Conservation (phyloP, 148 eudicot species). For the Linanthus parryae region DNA sequence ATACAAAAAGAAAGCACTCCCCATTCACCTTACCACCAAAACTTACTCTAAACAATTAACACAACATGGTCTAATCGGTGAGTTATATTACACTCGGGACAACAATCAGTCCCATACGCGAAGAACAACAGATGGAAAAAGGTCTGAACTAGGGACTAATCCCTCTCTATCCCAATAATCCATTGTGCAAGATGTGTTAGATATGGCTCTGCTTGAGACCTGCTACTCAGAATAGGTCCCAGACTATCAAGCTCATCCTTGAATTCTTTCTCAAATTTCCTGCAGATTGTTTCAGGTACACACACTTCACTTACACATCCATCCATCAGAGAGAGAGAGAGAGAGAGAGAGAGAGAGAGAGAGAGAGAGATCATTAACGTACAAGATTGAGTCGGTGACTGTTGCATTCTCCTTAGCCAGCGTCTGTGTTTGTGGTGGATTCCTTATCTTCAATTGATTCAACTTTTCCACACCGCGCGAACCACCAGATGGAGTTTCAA, state of each 20-base stretch:
- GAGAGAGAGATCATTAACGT: constrained; percentile 14
- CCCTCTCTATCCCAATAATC: constrained; percentile 78
- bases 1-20: too few relatives aligned
- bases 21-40: too few relatives aligned
- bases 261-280: constrained; percentile 90
- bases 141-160: too few relatives aligned
- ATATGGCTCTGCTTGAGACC: constrained; percentile 83
- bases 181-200: constrained; percentile 88
- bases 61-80: too few relatives aligned
- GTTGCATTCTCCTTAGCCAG: constrained; percentile 41
- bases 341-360: too few relatives aligned
- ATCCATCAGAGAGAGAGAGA: too few relatives aligned
- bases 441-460: constrained; percentile 34
- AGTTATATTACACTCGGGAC: too few relatives aligned
- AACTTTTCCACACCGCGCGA: constrained; percentile 19
- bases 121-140: too few relatives aligned
- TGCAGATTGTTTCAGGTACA: too few relatives aligned
- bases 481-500: constrained; percentile 23
- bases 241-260: constrained; percentile 76
- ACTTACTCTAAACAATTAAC: too few relatives aligned
- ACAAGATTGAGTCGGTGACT: constrained; percentile 63
- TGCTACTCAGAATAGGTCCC: constrained; percentile 72
- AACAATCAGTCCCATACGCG: too few relatives aligned
- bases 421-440: constrained; percentile 35
- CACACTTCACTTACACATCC: too few relatives aligned